Evolutionary conservation across 768 basidiomycete species (phyloP).

Genomic region (Suillus variegatus): DNA sequence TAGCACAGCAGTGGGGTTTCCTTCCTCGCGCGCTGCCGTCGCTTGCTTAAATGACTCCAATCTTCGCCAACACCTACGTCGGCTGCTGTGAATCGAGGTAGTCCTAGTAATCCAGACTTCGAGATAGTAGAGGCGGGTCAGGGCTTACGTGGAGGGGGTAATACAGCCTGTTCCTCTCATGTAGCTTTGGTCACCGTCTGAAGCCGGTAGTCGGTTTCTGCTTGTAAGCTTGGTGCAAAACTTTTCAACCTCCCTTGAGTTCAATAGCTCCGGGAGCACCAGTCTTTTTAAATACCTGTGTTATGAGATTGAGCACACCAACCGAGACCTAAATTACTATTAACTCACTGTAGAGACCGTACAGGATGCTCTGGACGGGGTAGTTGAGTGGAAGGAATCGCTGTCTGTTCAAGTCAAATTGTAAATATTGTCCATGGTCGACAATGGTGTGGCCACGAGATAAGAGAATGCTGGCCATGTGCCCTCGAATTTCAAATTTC

Average conservation of each 20-base stretch:
- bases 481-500: too few species aligned
- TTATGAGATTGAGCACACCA: background rate
- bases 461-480: background rate
- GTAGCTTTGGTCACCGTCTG: slow-evolving; percentile 22
- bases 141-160: slow-evolving; percentile 9
- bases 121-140: slow-evolving; percentile 26
- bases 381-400: slow-evolving; percentile 27
- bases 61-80: slow-evolving; percentile 42
- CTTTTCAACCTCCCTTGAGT: slow-evolving; percentile 44
- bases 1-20: slow-evolving; percentile 4
- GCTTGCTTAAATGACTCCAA: slow-evolving; percentile 56
- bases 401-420: slow-evolving; percentile 17
- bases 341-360: slow-evolving; percentile 54
- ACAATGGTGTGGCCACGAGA: slow-evolving; percentile 9
- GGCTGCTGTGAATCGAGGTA: slow-evolving; percentile 20
- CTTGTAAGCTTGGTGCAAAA: slow-evolving; percentile 33
- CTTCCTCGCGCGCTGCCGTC: slow-evolving; percentile 48
- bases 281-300: slow-evolving; percentile 56
- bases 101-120: slow-evolving; percentile 4
- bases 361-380: slow-evolving; percentile 49
- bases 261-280: slow-evolving; percentile 50
- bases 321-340: background rate
- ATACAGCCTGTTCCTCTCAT: slow-evolving; percentile 19
- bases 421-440: slow-evolving; percentile 28
- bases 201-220: slow-evolving; percentile 25